These are phyloP conservation scores for Paspalum vaginatum DNA, from an alignment of 176 grass and related monocot species.

Conservation along the genomic window DNA sequence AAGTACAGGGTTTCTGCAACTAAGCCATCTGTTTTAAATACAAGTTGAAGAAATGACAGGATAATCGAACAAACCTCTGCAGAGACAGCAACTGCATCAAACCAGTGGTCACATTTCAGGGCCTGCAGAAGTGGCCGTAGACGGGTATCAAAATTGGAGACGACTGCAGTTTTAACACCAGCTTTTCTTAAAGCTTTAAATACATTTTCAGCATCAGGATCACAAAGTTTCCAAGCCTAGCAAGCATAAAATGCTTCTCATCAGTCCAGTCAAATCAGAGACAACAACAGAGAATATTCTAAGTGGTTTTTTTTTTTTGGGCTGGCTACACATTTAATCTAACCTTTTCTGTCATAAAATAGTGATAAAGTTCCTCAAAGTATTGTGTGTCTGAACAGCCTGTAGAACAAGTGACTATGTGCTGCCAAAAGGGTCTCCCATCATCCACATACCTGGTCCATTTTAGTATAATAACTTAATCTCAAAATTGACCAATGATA, in stretches of 20 bases:
- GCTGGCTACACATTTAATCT: not conserved
- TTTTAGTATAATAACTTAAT: slow-evolving; percentile 22
- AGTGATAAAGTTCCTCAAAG: slow-evolving; percentile 89
- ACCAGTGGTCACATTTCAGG: slow-evolving; percentile 84
- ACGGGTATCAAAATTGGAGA: slow-evolving; percentile 86
- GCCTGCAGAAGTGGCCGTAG: slow-evolving; percentile 67
- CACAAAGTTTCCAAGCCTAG: slow-evolving; percentile 79
- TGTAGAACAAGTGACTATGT: slow-evolving; percentile 79
- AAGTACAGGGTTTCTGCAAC: not conserved
- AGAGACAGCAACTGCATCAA: slow-evolving; percentile 84
- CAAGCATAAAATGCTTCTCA: slow-evolving; percentile 40
- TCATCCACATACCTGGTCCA: slow-evolving; percentile 77
- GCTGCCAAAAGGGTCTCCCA: slow-evolving; percentile 79
- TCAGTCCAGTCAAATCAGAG: slow-evolving; percentile 7
- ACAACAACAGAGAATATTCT: not conserved
- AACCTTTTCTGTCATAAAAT: slow-evolving; percentile 83
- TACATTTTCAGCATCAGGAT: slow-evolving; percentile 75
- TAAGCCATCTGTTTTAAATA: not conserved
- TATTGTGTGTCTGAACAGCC: slow-evolving; percentile 75
- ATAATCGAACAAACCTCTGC: slow-evolving; percentile 55
- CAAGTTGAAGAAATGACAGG: not conserved
- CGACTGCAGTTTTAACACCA: slow-evolving; percentile 75
- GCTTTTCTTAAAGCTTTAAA: slow-evolving; percentile 68
- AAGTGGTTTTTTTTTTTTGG: not conserved
- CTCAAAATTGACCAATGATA: not conserved